phyloP scores from a whole-genome alignment of 768 basidiomycete species.

The Paxillus ammoniavirescens region DNA sequence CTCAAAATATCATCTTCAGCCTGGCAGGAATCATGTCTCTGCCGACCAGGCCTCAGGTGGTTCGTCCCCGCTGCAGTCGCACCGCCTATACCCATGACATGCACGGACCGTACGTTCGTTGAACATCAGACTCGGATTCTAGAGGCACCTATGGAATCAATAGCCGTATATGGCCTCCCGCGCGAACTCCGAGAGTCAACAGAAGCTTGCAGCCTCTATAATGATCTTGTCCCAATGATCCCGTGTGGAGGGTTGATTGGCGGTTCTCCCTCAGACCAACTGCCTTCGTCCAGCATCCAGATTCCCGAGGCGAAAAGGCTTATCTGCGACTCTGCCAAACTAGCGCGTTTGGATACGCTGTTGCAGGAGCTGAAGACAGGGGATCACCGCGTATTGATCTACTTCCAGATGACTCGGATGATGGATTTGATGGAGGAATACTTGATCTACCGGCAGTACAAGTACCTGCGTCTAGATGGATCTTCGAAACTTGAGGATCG shows the following conservation, averaged over 20 bases:
- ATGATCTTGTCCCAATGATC: slow-evolving; percentile 54
- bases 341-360: slow-evolving; percentile 85
- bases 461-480: slow-evolving; percentile 90
- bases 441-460: slow-evolving; percentile 93
- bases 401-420: slow-evolving; percentile 99
- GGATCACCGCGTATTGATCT: slow-evolving; percentile 92
- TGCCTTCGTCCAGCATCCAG: slow-evolving; percentile 82
- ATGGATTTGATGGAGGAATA: slow-evolving; percentile 99
- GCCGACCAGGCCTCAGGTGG: slow-evolving; percentile 78
- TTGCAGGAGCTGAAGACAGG: slow-evolving; percentile 89
- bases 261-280: slow-evolving; percentile 64
- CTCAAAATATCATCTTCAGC: slow-evolving; percentile 55
- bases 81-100: slow-evolving; percentile 73
- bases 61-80: slow-evolving; percentile 84
- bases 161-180: slow-evolving; percentile 84
- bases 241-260: slow-evolving; percentile 66
- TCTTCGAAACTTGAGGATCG: slow-evolving; percentile 94
- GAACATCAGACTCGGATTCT: slow-evolving; percentile 60
- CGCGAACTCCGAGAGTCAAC: slow-evolving; percentile 60
- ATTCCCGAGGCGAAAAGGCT: slow-evolving; percentile 94
- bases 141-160: slow-evolving; percentile 70
- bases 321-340: slow-evolving; percentile 95
- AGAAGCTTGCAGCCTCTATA: slow-evolving; percentile 45
- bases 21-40: slow-evolving; percentile 80
- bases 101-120: slow-evolving; percentile 74